phyloP scores from a whole-genome alignment of 208 protist genomes.

The Leptomonas seymouri region DNA sequence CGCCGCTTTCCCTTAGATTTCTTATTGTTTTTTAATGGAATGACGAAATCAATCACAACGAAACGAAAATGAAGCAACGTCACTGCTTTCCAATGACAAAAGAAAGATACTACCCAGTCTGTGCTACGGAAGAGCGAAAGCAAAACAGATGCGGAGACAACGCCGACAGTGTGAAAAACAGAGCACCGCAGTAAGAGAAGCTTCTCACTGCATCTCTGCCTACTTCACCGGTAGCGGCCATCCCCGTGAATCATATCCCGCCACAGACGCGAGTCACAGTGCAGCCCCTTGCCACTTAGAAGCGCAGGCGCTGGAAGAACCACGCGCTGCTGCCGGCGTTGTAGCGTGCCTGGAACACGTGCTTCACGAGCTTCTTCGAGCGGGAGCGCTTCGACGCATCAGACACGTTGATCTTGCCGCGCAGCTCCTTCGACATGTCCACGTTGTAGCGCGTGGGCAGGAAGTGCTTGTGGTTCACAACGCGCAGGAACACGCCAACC shows the following conservation, averaged over 20 bases:
- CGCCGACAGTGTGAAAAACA: no score
- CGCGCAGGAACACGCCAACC: constrained; percentile 97
- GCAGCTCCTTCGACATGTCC: constrained; percentile 91
- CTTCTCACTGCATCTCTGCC: not conserved
- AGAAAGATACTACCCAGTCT: not conserved
- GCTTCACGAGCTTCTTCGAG: constrained; percentile 82
- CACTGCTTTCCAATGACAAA: not conserved
- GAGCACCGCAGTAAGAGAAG: not conserved
- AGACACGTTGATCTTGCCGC: constrained; percentile 93
- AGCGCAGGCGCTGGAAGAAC: constrained; percentile 97
- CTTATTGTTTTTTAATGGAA: not conserved
- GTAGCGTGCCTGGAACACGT: constrained; percentile 96
- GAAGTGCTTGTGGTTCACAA: constrained; percentile 99
- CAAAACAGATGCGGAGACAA: not conserved
- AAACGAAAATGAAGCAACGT: not conserved
- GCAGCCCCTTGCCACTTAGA: not conserved
- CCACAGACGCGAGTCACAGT: not conserved
- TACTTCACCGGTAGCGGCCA: not conserved
- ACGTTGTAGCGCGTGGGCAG: constrained; percentile 98
- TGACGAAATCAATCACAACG: not conserved
- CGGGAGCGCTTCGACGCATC: constrained; percentile 90
- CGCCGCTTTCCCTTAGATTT: not conserved
- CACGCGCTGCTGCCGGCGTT: constrained; percentile 97
- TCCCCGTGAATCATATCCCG: not conserved
- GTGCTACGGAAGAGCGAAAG: not conserved